These are phyloP conservation scores for Cicer pinnatifidum DNA, from an alignment of 306 rosid species.

Conservation along the genomic window DNA sequence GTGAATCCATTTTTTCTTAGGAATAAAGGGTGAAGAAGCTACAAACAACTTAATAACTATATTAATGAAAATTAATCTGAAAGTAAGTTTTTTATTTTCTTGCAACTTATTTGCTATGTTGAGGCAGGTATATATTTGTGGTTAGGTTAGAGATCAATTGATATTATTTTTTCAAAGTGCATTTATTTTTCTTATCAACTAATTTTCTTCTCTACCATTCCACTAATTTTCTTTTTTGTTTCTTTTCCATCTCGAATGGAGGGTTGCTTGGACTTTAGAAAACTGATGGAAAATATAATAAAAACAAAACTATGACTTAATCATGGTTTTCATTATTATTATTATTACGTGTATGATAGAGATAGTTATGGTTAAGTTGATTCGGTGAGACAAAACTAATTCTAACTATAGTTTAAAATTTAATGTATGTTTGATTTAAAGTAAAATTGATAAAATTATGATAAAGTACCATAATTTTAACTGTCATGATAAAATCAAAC, in stretches of 20 bases:
- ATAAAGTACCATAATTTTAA: no score
- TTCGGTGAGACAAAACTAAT: neutral
- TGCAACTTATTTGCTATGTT: neutral
- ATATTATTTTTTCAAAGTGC: neutral
- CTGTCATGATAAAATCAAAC: no score
- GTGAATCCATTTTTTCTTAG: constrained; percentile 33
- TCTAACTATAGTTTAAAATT: neutral
- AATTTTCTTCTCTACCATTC: constrained; percentile 40
- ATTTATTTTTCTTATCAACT: neutral
- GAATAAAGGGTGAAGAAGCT: neutral
- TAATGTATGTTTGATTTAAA: no score
- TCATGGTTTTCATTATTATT: neutral
- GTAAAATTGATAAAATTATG: no score
- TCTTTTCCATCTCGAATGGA: constrained; percentile 6
- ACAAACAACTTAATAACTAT: neutral
- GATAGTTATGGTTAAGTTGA: neutral
- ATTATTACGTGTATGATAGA: neutral
- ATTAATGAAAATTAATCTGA: neutral
- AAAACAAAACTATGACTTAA: neutral
- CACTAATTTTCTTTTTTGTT: neutral
- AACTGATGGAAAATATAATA: constrained; percentile 16
- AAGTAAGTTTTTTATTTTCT: neutral
- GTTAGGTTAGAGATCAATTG: neutral
- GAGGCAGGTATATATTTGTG: neutral
- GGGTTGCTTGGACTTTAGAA: constrained; percentile 12